Evolutionary conservation across 1,284 basidiomycete genomes (phyloP).

Genomic region (Vanrija sp.): DNA sequence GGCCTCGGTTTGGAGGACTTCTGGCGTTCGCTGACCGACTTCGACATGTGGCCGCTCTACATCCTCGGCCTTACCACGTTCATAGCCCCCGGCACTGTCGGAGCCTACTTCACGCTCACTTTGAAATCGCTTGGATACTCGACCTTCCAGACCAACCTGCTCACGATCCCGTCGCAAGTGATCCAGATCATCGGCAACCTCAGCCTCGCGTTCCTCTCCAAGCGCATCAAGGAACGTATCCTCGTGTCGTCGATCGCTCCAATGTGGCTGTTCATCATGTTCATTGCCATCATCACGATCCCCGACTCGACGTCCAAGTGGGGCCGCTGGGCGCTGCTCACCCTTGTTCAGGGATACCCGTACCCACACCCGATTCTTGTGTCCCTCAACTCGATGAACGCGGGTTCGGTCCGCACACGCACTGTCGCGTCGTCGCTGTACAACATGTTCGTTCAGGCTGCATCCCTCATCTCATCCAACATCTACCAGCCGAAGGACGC

Average conservation of each 20-base stretch:
- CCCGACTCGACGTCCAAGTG: slow-evolving; percentile 23
- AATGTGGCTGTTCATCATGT: slow-evolving; percentile 33
- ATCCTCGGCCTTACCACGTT: slow-evolving; percentile 27
- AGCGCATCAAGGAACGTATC: slow-evolving; percentile 28
- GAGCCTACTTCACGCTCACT: slow-evolving; percentile 31
- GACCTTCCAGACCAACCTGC: slow-evolving; percentile 46
- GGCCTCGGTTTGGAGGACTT: slow-evolving; percentile 32
- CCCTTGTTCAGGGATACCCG: slow-evolving; percentile 17
- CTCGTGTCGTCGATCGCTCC: slow-evolving; percentile 14
- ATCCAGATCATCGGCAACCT: slow-evolving; percentile 42
- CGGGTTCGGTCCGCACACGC: slow-evolving; percentile 38
- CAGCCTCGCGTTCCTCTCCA: slow-evolving; percentile 26
- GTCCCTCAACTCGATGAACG: slow-evolving; percentile 29
- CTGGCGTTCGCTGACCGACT: slow-evolving; percentile 39
- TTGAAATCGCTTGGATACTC: slow-evolving; percentile 31
- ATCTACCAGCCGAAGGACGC: slow-evolving; percentile 33
- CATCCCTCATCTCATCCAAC: slow-evolving; percentile 30
- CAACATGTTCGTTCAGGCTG: slow-evolving; percentile 41
- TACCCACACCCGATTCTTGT: slow-evolving; percentile 34
- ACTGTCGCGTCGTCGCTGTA: slow-evolving; percentile 38
- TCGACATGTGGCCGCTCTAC: slow-evolving; percentile 50
- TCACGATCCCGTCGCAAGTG: slow-evolving; percentile 37
- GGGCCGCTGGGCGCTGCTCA: slow-evolving; percentile 18
- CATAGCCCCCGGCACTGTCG: slow-evolving; percentile 28
- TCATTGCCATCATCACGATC: slow-evolving; percentile 25